Conservation (phyloP, 306 rosid genomes). For the Vachellia pachyceras region DNA sequence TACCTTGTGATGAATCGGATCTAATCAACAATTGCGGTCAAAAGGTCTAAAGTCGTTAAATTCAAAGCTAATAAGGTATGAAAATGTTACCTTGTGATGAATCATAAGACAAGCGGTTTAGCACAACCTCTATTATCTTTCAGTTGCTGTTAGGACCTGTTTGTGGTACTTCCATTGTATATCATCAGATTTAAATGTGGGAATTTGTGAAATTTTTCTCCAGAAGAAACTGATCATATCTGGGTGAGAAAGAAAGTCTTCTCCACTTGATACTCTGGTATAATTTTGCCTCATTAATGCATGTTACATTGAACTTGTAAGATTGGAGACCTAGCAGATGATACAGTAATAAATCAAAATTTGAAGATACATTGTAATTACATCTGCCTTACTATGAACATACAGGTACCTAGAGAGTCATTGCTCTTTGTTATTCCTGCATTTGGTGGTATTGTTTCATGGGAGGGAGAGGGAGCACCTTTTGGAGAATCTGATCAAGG, state of each 20-base stretch:
- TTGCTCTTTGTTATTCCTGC: conserved; percentile 88
- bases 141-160: background rate
- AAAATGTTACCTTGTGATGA: too few relatives aligned
- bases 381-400: conserved; percentile 25
- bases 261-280: background rate
- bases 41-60: too few relatives aligned
- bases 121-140: background rate
- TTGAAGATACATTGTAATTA: background rate
- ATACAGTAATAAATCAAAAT: background rate
- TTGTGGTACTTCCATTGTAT: background rate
- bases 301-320: background rate
- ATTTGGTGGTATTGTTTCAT: conserved; percentile 90
- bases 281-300: background rate
- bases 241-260: background rate
- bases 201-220: background rate
- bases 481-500: conserved; percentile 72
- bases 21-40: too few relatives aligned
- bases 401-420: conserved; percentile 90
- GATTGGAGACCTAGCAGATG: background rate
- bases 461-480: conserved; percentile 95
- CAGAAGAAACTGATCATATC: background rate
- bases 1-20: too few relatives aligned
- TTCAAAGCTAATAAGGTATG: too few relatives aligned
- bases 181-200: background rate
- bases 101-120: background rate